Evolutionary conservation across 2,329 filamentous ascomycete species (phyloP), one percentile per base, ranked within the genome.

Genomic region (Trichoderma atrobrunneum): DNA sequence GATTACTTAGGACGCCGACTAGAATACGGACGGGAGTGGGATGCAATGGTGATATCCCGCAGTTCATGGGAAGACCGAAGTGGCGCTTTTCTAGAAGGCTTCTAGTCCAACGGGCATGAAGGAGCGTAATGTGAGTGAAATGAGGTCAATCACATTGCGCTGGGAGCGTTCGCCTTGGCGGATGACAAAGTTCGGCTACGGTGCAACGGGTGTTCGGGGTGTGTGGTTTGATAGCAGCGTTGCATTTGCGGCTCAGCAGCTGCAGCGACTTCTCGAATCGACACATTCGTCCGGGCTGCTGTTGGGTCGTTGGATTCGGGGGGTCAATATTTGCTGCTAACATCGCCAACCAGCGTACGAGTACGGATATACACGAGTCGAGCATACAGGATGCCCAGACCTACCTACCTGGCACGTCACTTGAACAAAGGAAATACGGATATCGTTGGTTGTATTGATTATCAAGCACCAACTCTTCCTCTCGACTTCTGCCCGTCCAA

Each of bases 111-210:
- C 36, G 56, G 56, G 66, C 66, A 69, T 69, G 66, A 69, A 51
- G 16, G n/a, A 60, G 64, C 28, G 56, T 14, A 69, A 69, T 69
- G 56, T 69, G 66, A 60, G 30, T 69, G 66, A 69, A 69, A 61
- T 69, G 66, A 69, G 56, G 36, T 26, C 28, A 69, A 61, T 69
- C 54, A 69, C 66, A 7, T 18, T 4, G 34, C n/a, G 36, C n/a
- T 48, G 34, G 34, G 26, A 60, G 56, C 26, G 18, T 68, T n/a
- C n/a, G 34, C 18, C 65, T 48, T 68, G 65, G 54, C 54, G 21
- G 54, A 16, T 69, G 54, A 12, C 26, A 1, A 61, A 10, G 21
- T 48, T 56, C 56, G 54, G 66, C n/a, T 12, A 34, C 56, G 56
- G 56, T 51, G 56, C 56, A n/a, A 61, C 57, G 30, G 30, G 18